Conservation (phyloP, 306 rosid genomes). For the Cucurbita maxima region DNA sequence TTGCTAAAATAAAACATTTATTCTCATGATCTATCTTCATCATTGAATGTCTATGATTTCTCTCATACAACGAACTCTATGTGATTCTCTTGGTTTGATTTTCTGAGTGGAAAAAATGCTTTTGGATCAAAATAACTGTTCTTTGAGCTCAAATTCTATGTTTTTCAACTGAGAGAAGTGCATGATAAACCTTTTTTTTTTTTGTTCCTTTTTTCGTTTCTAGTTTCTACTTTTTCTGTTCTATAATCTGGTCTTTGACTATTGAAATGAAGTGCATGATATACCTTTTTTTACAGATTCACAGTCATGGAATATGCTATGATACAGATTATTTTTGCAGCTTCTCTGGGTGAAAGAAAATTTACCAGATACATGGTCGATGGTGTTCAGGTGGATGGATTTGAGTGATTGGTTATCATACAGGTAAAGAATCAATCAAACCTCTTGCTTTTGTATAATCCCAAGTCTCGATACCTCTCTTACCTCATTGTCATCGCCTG, state of each 20-base stretch:
- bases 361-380: constrained; percentile 81
- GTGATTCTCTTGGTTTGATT: not conserved
- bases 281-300: not conserved
- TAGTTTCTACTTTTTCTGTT: not conserved
- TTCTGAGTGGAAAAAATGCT: not conserved
- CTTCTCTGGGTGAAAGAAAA: constrained; percentile 98
- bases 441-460: not conserved
- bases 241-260: not conserved
- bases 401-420: constrained; percentile 97
- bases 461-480: not conserved
- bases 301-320: constrained; percentile 10
- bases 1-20: not conserved
- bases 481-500: not conserved
- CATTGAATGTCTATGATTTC: not conserved
- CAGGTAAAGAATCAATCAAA: constrained; percentile 36
- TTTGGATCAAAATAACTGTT: not conserved
- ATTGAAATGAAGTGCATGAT: constrained; percentile 1
- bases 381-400: constrained; percentile 99
- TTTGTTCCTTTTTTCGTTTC: not conserved
- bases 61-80: not conserved
- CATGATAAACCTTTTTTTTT: not conserved
- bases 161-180: not conserved
- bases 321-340: constrained; percentile 31
- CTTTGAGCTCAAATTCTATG: not conserved
- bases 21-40: not conserved